Conservation (phyloP, 495 filamentous ascomycete genomes). For the Neurospora terricola region DNA sequence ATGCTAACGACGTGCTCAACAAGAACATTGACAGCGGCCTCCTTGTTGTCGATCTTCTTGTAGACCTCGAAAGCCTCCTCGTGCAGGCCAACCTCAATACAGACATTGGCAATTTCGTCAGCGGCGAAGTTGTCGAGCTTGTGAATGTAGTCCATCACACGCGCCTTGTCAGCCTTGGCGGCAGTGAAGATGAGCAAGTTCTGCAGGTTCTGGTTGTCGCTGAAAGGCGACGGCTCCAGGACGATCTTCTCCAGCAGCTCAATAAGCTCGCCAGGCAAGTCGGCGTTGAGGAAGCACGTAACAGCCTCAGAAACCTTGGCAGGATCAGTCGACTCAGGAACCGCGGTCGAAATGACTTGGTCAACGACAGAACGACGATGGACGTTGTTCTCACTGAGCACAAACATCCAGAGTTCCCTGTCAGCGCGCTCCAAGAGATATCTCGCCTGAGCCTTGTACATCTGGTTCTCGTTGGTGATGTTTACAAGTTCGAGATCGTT, state of each 20-base stretch:
- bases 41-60: conserved; percentile 91
- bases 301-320: conserved; percentile 94
- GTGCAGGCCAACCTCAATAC: conserved; percentile 85
- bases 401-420: conserved; percentile 85
- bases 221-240: conserved; percentile 92
- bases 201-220: conserved; percentile 91
- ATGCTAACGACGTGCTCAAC: conserved; percentile 98
- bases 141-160: conserved; percentile 96
- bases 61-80: conserved; percentile 98
- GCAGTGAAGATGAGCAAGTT: conserved; percentile 96
- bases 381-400: conserved; percentile 89
- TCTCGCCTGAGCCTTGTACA: conserved; percentile 94
- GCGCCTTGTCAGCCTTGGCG: conserved; percentile 89
- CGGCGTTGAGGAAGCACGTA: conserved; percentile 78
- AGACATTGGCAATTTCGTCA: conserved; percentile 85
- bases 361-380: conserved; percentile 89
- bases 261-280: conserved; percentile 89
- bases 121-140: conserved; percentile 79
- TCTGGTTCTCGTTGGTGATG: conserved; percentile 97
- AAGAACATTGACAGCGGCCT: conserved; percentile 79
- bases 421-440: conserved; percentile 91
- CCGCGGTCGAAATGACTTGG: conserved; percentile 92
- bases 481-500: conserved; percentile 96
- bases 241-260: conserved; percentile 99
- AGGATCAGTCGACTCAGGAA: conserved; percentile 88